These are phyloP conservation scores for Nelumbo lutea DNA, from an alignment of 164 flowering plant genomes.

Conservation along the genomic window DNA sequence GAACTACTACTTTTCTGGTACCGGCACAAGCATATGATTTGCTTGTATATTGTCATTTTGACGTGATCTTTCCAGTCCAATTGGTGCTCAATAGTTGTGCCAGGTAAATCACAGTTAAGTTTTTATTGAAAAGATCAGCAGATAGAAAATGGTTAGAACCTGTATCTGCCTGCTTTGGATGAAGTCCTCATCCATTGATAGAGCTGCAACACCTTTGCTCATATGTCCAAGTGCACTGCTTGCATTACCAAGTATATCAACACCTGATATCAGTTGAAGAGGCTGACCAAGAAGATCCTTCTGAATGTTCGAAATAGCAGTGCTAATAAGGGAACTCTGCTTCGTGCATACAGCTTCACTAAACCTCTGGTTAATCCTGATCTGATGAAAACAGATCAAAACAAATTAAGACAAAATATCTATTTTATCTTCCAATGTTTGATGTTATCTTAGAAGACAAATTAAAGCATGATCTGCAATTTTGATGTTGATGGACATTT, in stretches of 20 bases:
- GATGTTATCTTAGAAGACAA: too few relatives aligned
- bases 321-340: conserved; percentile 71
- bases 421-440: too few relatives aligned
- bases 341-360: conserved; percentile 76
- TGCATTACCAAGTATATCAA: conserved; percentile 98
- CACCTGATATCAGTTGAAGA: conserved; percentile 91
- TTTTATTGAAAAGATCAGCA: background rate
- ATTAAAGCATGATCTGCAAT: too few relatives aligned
- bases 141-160: conserved; percentile 33
- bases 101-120: background rate
- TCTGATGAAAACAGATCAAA: conserved; percentile 34
- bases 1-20: background rate
- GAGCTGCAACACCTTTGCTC: conserved; percentile 99
- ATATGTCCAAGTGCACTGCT: conserved; percentile 99
- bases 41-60: background rate
- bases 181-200: conserved; percentile 98
- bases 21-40: background rate
- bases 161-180: conserved; percentile 92
- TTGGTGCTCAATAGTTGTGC: background rate
- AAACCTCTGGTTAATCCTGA: conserved; percentile 79
- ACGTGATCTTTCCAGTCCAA: background rate
- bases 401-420: too few relatives aligned
- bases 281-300: conserved; percentile 98
- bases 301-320: conserved; percentile 65
- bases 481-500: too few relatives aligned